A percentile compares a stretch with the other conserved stretches of the same genome.
phyloP scores from a whole-genome alignment of 1,284 basidiomycete species.

The Cryptococcus sp. region DNA sequence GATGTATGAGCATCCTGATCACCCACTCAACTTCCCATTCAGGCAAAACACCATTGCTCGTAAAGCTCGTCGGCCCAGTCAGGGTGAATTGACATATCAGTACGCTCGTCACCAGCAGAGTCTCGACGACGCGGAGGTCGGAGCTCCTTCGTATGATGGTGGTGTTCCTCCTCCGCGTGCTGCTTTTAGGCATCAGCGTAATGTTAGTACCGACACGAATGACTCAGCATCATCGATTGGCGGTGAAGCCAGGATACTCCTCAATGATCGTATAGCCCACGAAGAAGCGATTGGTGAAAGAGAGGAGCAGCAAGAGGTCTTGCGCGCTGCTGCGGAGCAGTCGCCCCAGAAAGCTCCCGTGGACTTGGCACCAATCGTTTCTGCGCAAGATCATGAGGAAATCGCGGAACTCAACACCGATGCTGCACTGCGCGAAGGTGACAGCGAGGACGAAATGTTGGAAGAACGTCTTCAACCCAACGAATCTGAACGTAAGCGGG shows the following conservation, averaged over 20 bases:
- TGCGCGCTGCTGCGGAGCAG: slow-evolving; percentile 15
- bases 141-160: slow-evolving; percentile 4
- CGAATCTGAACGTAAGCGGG: slow-evolving; percentile 52
- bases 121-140: neutral
- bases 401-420: slow-evolving; percentile 22
- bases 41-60: slow-evolving; percentile 45
- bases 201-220: neutral
- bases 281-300: slow-evolving; percentile 55
- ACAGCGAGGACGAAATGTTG: slow-evolving; percentile 21
- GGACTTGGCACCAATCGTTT: slow-evolving; percentile 8
- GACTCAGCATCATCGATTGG: slow-evolving; percentile 6
- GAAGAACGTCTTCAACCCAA: slow-evolving; percentile 26
- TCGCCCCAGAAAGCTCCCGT: neutral
- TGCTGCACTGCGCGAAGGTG: slow-evolving; percentile 32
- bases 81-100: slow-evolving; percentile 39
- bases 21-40: slow-evolving; percentile 41
- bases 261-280: slow-evolving; percentile 46
- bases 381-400: slow-evolving; percentile 6
- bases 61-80: slow-evolving; percentile 32
- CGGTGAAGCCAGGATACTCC: slow-evolving; percentile 9
- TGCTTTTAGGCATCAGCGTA: slow-evolving; percentile 2
- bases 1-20: slow-evolving; percentile 5
- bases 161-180: slow-evolving; percentile 14
- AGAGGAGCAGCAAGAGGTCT: slow-evolving; percentile 56
- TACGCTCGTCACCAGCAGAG: slow-evolving; percentile 17